These are phyloP conservation scores for Sapria himalayana DNA, from an alignment of 345 rosid species.

Conservation along the genomic window DNA sequence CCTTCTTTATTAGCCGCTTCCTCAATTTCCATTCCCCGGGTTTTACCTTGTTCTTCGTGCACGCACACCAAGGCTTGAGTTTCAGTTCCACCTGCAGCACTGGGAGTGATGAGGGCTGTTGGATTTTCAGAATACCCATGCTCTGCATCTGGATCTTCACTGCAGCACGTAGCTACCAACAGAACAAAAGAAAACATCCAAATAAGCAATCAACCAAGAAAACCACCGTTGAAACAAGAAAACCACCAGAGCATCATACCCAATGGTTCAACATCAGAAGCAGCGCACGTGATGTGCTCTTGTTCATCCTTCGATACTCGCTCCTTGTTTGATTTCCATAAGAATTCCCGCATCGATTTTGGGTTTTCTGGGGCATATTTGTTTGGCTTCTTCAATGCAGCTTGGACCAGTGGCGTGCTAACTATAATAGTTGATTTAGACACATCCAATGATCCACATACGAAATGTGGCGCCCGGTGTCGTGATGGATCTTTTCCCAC, in stretches of 20 bases:
- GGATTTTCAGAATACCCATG: conserved; percentile 20
- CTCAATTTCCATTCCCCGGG: conserved; percentile 8
- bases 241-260: no score
- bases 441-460: conserved; percentile 34
- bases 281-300: no score
- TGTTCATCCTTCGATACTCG: conserved; percentile 8
- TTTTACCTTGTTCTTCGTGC: conserved; percentile 5
- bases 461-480: conserved; percentile 52
- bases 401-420: conserved; percentile 24
- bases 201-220: conserved; percentile 4
- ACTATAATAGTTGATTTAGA: conserved; percentile 27
- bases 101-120: conserved; percentile 9
- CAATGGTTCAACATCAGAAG: conserved; percentile 11
- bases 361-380: conserved; percentile 16
- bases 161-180: conserved; percentile 29
- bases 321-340: conserved; percentile 15
- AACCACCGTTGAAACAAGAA: no score
- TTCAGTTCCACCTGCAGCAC: no score
- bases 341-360: conserved; percentile 18
- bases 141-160: conserved; percentile 20
- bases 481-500: conserved; percentile 49
- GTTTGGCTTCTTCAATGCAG: conserved; percentile 26
- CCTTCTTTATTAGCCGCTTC: conserved; percentile 6
- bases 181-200: neutral
- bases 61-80: conserved; percentile 7